A percentile compares a stretch with the other conserved stretches of the same genome.
These are phyloP conservation scores for Aegilops longissima DNA, from an alignment of 176 grass and related monocot genomes.

Conservation along the genomic window DNA sequence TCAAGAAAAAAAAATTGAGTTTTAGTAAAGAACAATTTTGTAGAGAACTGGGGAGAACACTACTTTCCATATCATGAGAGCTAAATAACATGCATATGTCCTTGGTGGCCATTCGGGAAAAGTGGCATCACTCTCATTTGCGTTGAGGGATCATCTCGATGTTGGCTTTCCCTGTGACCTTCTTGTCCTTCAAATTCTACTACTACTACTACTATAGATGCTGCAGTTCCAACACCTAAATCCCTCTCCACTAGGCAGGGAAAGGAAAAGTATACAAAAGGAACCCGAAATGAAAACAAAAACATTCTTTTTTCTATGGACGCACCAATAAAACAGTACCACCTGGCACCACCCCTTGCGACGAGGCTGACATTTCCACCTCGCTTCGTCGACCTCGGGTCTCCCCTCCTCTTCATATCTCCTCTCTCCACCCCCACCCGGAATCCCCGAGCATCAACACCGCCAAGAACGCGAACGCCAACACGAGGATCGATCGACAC, in stretches of 20 bases:
- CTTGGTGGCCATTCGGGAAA: not conserved
- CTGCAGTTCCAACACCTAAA: not conserved
- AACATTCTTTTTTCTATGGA: not conserved
- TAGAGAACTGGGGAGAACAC: no score
- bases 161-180: not conserved
- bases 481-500: not conserved
- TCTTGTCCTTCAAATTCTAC: not conserved
- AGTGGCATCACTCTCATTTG: not conserved
- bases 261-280: not conserved
- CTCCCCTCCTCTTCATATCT: not conserved
- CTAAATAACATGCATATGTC: no score
- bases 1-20: no score
- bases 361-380: not conserved
- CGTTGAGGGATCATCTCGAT: not conserved
- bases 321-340: not conserved
- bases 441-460: not conserved
- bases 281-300: not conserved
- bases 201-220: not conserved
- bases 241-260: not conserved
- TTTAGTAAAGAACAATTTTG: no score
- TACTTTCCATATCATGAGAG: no score
- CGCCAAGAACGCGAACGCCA: slow-evolving; percentile 1
- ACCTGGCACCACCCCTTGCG: not conserved
- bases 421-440: not conserved
- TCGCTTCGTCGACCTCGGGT: slow-evolving; percentile 1